These are phyloP conservation scores for Licmophora abbreviata DNA, from an alignment of 108 stramenopile species.

Conservation along the genomic window DNA sequence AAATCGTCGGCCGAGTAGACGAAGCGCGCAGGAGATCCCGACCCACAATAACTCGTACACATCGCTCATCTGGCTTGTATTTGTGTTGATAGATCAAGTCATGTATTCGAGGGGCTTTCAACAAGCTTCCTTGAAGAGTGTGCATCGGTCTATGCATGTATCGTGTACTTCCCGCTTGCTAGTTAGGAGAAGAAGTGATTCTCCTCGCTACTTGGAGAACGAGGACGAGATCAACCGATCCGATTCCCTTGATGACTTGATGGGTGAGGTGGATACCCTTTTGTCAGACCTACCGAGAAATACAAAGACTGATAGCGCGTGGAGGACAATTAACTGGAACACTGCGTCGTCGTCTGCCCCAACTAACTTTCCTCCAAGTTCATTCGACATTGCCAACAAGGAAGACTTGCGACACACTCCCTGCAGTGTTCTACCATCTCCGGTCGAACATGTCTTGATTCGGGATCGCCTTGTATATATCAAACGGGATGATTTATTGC, in stretches of 20 bases:
- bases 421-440: constrained; percentile 30
- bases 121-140: no score
- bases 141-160: constrained; percentile 1
- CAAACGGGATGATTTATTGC: constrained; percentile 71
- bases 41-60: no score
- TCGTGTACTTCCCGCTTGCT: not conserved
- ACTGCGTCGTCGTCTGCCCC: not conserved
- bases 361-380: not conserved
- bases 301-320: not conserved
- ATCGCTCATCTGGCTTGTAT: no score
- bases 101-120: no score
- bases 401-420: not conserved
- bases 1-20: no score
- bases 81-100: no score
- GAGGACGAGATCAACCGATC: not conserved
- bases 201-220: not conserved
- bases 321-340: not conserved
- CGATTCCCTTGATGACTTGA: not conserved
- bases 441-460: constrained; percentile 45
- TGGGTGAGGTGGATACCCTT: not conserved
- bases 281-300: not conserved
- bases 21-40: no score
- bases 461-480: constrained; percentile 54
- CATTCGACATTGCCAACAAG: not conserved
- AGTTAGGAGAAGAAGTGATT: not conserved